Percentiles rank a stretch among this genome's conserved stretches.
phyloP scores from a whole-genome alignment of 768 basidiomycete genomes.

The Lentinus brumalis region DNA sequence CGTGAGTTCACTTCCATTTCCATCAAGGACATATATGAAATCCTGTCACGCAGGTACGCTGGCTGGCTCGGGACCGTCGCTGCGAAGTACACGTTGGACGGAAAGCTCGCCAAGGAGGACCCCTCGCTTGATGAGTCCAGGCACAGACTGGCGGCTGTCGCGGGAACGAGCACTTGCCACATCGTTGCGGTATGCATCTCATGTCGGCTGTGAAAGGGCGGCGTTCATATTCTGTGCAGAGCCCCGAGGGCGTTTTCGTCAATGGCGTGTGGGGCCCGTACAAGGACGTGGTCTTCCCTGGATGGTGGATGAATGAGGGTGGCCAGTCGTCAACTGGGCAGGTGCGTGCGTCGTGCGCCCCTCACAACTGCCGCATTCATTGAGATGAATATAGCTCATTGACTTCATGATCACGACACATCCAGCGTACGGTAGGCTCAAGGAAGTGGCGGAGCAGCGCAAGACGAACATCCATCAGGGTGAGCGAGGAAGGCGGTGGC shows the following conservation, averaged over 20 bases:
- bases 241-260: slow-evolving; percentile 81
- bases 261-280: slow-evolving; percentile 94
- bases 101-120: slow-evolving; percentile 47
- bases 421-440: slow-evolving; percentile 74
- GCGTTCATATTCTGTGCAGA: slow-evolving; percentile 43
- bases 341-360: slow-evolving; percentile 38
- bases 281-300: slow-evolving; percentile 87
- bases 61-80: slow-evolving; percentile 98
- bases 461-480: slow-evolving; percentile 61
- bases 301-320: slow-evolving; percentile 99
- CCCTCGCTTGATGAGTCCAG: slow-evolving; percentile 76
- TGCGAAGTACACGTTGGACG: slow-evolving; percentile 60
- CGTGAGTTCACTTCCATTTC: slow-evolving; percentile 48
- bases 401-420: slow-evolving; percentile 95
- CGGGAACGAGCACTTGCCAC: slow-evolving; percentile 96
- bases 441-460: slow-evolving; percentile 60
- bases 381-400: slow-evolving; percentile 58
- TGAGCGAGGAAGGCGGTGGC: slow-evolving; percentile 27
- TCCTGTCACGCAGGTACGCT: slow-evolving; percentile 59
- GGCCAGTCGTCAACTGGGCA: slow-evolving; percentile 99
- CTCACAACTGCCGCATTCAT: background rate
- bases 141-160: slow-evolving; percentile 86
- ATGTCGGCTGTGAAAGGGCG: background rate
- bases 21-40: slow-evolving; percentile 4
- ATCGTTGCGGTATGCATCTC: slow-evolving; percentile 70